phyloP scores from a whole-genome alignment of 257 asterid genomes.

The Datura wrightii region DNA sequence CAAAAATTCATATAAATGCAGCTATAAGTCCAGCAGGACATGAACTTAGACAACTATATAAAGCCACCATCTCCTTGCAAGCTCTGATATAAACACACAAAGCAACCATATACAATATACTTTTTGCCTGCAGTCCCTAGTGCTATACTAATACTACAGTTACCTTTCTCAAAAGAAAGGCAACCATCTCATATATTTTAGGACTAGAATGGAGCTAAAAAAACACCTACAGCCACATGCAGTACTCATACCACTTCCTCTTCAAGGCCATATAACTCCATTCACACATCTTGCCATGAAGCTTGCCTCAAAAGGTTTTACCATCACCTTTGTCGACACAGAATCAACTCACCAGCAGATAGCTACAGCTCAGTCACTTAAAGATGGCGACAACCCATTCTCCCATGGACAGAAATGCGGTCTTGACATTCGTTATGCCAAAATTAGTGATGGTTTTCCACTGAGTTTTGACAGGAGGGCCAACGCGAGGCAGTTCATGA shows the following conservation, averaged over 20 bases:
- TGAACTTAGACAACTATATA: not conserved
- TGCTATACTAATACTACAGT: not conserved
- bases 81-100: not conserved
- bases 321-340: slow-evolving; percentile 42
- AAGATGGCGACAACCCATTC: slow-evolving; percentile 42
- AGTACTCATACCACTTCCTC: slow-evolving; percentile 40
- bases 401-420: slow-evolving; percentile 53
- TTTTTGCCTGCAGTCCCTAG: not conserved
- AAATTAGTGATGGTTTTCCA: slow-evolving; percentile 62
- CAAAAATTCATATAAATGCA: slow-evolving; percentile 16
- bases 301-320: slow-evolving; percentile 53
- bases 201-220: slow-evolving; percentile 4
- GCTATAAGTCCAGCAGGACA: not conserved
- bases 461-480: slow-evolving; percentile 45
- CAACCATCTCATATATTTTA: not conserved
- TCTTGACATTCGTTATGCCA: slow-evolving; percentile 62
- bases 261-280: slow-evolving; percentile 53
- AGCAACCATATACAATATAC: not conserved
- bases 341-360: slow-evolving; percentile 42
- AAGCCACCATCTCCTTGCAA: not conserved
- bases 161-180: not conserved
- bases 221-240: slow-evolving; percentile 37
- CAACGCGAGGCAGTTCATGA: slow-evolving; percentile 34
- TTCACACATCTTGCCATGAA: slow-evolving; percentile 39
- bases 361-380: slow-evolving; percentile 15